Percentiles rank a stretch among this genome's conserved stretches.
phyloP scores from a whole-genome alignment of 306 rosid genomes.

The Cicer arietinum region DNA sequence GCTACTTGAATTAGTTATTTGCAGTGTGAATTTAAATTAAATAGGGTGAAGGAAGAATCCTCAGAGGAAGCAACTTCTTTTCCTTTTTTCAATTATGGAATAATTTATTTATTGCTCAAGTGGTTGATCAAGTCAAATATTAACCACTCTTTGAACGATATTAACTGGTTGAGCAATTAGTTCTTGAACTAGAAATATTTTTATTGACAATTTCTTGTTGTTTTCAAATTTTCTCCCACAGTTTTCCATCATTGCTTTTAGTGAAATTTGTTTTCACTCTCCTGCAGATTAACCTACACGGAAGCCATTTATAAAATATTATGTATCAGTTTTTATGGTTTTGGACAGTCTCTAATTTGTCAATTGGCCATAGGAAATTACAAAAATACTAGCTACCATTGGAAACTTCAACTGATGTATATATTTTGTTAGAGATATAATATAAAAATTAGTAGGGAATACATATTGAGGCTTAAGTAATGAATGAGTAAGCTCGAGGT shows the following conservation, averaged over 20 bases:
- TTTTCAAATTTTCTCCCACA: not conserved
- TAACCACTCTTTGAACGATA: conserved; percentile 29
- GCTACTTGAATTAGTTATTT: conserved; percentile 65
- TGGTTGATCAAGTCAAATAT: conserved; percentile 33
- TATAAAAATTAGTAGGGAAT: conserved; percentile 6
- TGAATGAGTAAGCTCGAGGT: not conserved
- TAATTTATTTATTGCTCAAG: conserved; percentile 31
- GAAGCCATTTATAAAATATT: conserved; percentile 9
- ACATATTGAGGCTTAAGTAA: not conserved
- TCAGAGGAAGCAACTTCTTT: conserved; percentile 29
- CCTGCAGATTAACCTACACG: conserved; percentile 9
- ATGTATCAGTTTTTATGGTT: conserved; percentile 13
- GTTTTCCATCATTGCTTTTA: not conserved
- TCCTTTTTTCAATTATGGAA: conserved; percentile 14
- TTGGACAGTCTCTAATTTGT: conserved; percentile 14
- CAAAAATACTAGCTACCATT: not conserved
- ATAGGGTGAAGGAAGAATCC: conserved; percentile 32
- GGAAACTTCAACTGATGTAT: not conserved
- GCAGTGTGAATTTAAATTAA: conserved; percentile 45
- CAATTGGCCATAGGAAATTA: conserved; percentile 2
- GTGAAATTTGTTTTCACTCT: conserved; percentile 15
- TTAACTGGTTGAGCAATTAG: conserved; percentile 38
- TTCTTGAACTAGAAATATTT: conserved; percentile 14
- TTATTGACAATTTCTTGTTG: not conserved
- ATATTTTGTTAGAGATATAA: not conserved